Evolutionary conservation across 78 protist genomes (phyloP), one percentile per base, ranked within the genome.

Genomic region (Kipferlia bialata): DNA sequence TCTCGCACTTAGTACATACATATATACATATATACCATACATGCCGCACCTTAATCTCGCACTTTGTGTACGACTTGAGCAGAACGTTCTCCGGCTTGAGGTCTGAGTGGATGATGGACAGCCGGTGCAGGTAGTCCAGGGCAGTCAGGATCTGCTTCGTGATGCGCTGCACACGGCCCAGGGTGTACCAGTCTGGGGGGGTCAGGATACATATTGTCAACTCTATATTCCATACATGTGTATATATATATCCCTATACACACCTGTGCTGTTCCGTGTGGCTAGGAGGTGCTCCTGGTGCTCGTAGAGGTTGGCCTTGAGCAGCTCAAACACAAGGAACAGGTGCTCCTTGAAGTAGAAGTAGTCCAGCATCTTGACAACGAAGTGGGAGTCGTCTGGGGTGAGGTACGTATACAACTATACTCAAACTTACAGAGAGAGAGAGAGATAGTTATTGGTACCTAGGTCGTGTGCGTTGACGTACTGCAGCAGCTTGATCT

Each of bases 21-120:
- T n/a, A n/a, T n/a, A n/a, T n/a, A n/a, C n/a, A n/a, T n/a, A n/a
- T n/a, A n/a, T n/a, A n/a, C n/a, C n/a, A n/a, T n/a, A n/a, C n/a
- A n/a, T n/a, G n/a, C n/a, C n/a, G n/a, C n/a, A n/a, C n/a, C 75
- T 80, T 80, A 60, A 84, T 79, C 59, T 53, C 75, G 60, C 80
- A 75, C 2, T 78, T 62, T 51, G 56, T 3, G 28, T 6, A 41
- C 22, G 51, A 5, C 51, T 22, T 2, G 61, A 82, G 70, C 37
- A 83, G 72, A 26, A 87, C 73, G 74, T 87, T 87, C 54, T 87
- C 91, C 7, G 91, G 91, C 77, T 87, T 87, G 31, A 87, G 70
- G 62, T 87, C 91, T 48, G 85, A 79, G 73, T 87, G 91, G 62
- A 87, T 73, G 57, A 87, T 56, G 0, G 36, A 33, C 18, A 79